A percentile compares a stretch with the other conserved stretches of the same genome.
Conservation (phyloP, 2,329 filamentous ascomycete species). For the Coniochaeta prunicola region DNA sequence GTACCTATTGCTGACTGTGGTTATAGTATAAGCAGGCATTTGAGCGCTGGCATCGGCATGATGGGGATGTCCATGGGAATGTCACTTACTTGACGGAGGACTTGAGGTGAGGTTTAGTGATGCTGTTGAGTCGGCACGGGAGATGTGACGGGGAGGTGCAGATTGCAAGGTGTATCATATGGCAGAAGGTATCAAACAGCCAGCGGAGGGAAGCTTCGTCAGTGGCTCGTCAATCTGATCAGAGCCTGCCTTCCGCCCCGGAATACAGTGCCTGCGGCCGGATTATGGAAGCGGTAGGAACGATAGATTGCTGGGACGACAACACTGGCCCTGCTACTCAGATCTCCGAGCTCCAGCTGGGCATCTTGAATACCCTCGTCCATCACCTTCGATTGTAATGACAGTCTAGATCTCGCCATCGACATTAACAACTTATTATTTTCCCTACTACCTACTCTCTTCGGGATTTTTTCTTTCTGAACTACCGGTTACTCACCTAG, state of each 20-base stretch:
- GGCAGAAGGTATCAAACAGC: too few relatives aligned
- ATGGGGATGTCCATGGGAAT: not conserved
- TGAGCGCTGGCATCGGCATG: not conserved
- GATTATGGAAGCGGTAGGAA: not conserved
- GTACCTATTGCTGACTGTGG: not conserved
- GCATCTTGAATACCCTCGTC: not conserved
- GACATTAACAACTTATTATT: not conserved
- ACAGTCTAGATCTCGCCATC: not conserved
- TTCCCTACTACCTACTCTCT: not conserved
- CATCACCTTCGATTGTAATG: not conserved
- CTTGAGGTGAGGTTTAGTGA: not conserved
- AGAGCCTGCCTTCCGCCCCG: not conserved
- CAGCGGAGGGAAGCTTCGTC: not conserved
- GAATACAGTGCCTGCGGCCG: not conserved
- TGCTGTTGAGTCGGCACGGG: not conserved
- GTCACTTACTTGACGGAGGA: not conserved
- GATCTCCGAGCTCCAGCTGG: not conserved
- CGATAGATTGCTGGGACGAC: not conserved
- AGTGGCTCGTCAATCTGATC: too few relatives aligned
- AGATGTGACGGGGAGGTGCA: too few relatives aligned
- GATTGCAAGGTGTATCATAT: too few relatives aligned
- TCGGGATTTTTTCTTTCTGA: not conserved
- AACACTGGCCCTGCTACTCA: not conserved
- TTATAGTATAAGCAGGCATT: not conserved
- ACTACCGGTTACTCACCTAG: not conserved